These are phyloP conservation scores for Alternaria rosae DNA, from an alignment of 2,329 filamentous ascomycete genomes.

Conservation along the genomic window DNA sequence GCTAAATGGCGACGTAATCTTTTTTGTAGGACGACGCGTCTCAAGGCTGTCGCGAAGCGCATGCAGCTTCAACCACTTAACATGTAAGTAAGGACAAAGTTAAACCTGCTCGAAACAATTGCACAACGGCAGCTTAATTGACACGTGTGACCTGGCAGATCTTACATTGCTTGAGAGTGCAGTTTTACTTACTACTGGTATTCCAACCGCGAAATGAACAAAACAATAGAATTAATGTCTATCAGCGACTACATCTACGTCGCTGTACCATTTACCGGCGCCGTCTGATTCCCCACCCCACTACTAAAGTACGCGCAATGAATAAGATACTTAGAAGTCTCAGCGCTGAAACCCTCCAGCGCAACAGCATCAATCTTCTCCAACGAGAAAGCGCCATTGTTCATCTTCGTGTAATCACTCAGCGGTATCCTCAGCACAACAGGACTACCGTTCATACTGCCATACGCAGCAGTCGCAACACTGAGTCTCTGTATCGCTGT, in stretches of 20 bases:
- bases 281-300: not conserved
- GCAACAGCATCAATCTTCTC: constrained; percentile 7
- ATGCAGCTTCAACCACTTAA: not conserved
- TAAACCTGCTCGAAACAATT: not conserved
- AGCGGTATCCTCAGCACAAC: constrained; percentile 9
- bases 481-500: constrained; percentile 6
- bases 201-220: not conserved
- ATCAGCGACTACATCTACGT: not conserved
- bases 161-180: not conserved
- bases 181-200: not conserved
- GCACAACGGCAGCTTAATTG: not conserved
- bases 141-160: not conserved
- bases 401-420: not conserved
- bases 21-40: too few species aligned
- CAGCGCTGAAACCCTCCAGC: constrained; percentile 3
- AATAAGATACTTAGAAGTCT: constrained; percentile 7
- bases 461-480: constrained; percentile 5
- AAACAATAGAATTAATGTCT: not conserved
- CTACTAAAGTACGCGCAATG: constrained; percentile 13
- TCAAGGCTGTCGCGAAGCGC: too few species aligned
- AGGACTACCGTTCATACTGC: constrained; percentile 3
- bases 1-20: too few species aligned
- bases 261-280: not conserved
- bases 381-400: constrained; percentile 7
- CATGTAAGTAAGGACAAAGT: not conserved